Evolutionary conservation across 352 stramenopile genomes (phyloP).

Genomic region (Globisporangium perplexum): DNA sequence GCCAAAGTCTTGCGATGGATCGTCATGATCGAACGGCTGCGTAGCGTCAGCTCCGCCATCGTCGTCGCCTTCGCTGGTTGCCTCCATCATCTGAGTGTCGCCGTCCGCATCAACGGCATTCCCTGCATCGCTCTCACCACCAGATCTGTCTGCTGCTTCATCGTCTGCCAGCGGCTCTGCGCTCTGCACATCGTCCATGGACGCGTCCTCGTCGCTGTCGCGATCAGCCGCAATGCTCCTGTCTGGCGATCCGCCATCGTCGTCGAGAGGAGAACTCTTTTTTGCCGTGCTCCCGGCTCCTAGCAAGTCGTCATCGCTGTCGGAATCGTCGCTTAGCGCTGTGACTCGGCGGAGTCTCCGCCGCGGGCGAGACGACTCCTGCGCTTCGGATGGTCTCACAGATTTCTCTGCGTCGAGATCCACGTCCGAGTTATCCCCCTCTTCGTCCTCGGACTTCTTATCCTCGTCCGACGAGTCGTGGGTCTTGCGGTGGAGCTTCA

Average conservation of each 20-base stretch:
- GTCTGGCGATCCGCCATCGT: background rate
- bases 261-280: background rate
- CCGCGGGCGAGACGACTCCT: conserved; percentile 28
- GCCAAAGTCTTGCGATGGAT: background rate
- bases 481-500: conserved; percentile 72
- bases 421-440: conserved; percentile 9
- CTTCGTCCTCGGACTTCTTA: conserved; percentile 7
- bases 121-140: background rate
- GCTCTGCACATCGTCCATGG: background rate
- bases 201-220: background rate
- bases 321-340: conserved; percentile 27
- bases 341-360: conserved; percentile 41
- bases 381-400: conserved; percentile 11
- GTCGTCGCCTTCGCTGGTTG: background rate
- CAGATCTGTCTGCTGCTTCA: conserved; percentile 15
- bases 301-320: conserved; percentile 43
- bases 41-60: background rate
- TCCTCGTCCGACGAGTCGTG: conserved; percentile 62
- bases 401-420: conserved; percentile 13
- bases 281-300: background rate
- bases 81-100: conserved; percentile 1
- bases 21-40: background rate
- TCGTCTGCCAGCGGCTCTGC: background rate
- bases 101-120: background rate
- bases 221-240: background rate